These are phyloP conservation scores for Tremellales sp. DNA, from an alignment of 1,284 basidiomycete species.

Conservation along the genomic window DNA sequence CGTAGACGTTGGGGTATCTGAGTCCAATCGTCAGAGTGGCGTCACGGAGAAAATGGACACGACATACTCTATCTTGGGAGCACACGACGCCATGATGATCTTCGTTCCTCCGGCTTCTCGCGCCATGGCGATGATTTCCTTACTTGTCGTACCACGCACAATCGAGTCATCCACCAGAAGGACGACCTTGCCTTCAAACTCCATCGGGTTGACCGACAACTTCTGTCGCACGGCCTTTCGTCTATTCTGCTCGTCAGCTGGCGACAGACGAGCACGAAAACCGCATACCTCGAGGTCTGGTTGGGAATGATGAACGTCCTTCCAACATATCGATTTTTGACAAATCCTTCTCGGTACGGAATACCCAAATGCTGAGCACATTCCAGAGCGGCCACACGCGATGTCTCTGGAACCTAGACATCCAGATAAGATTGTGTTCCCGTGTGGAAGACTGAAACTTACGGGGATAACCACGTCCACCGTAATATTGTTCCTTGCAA, in stretches of 20 bases:
- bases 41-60: neutral
- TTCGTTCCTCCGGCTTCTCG: slow-evolving; percentile 98
- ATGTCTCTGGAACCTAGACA: slow-evolving; percentile 86
- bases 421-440: slow-evolving; percentile 1
- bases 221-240: slow-evolving; percentile 94
- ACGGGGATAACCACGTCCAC: slow-evolving; percentile 97
- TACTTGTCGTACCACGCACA: slow-evolving; percentile 96
- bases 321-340: slow-evolving; percentile 98
- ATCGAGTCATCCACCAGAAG: slow-evolving; percentile 98
- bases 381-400: slow-evolving; percentile 91
- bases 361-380: slow-evolving; percentile 84
- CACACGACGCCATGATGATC: slow-evolving; percentile 94
- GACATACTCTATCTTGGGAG: slow-evolving; percentile 80
- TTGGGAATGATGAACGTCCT: slow-evolving; percentile 99
- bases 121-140: slow-evolving; percentile 99
- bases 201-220: slow-evolving; percentile 98
- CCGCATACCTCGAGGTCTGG: slow-evolving; percentile 62
- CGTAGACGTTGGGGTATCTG: slow-evolving; percentile 93
- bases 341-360: slow-evolving; percentile 97
- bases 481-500: slow-evolving; percentile 63
- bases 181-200: slow-evolving; percentile 89
- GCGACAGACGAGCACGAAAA: neutral
- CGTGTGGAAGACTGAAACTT: slow-evolving; percentile 22
- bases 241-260: slow-evolving; percentile 49
- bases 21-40: neutral